These are phyloP conservation scores for Detonula confervacea DNA, from an alignment of 352 stramenopile genomes.

Conservation along the genomic window DNA sequence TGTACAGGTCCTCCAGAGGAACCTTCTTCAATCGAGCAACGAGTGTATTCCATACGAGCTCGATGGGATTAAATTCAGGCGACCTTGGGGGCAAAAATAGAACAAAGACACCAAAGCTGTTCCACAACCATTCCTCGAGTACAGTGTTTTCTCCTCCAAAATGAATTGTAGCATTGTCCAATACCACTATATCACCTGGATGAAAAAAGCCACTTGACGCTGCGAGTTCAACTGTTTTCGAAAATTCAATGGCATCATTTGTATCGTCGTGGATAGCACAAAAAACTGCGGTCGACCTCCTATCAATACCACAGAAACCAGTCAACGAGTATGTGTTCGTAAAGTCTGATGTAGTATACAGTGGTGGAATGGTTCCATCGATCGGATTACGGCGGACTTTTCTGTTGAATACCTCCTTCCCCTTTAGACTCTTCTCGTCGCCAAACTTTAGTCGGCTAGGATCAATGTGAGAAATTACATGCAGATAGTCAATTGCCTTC, in stretches of 20 bases:
- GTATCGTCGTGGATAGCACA: conserved; percentile 12
- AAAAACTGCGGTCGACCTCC: not conserved
- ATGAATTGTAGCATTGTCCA: conserved; percentile 4
- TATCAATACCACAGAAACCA: conserved; percentile 29
- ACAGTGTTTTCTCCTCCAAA: conserved; percentile 15
- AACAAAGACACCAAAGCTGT: not conserved
- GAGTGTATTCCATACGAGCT: conserved; percentile 1
- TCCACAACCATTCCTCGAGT: conserved; percentile 11
- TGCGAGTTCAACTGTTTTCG: conserved; percentile 4
- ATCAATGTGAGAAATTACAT: conserved; percentile 2
- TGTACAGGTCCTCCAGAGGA: not conserved
- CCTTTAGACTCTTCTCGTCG: conserved; percentile 41
- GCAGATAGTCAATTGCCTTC: conserved; percentile 14
- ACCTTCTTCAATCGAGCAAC: not conserved
- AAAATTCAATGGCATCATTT: conserved; percentile 14
- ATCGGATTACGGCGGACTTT: conserved; percentile 12
- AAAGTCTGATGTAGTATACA: conserved; percentile 14
- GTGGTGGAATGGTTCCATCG: conserved; percentile 1
- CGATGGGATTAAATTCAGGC: conserved; percentile 6
- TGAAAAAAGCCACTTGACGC: not conserved
- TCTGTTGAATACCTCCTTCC: conserved; percentile 3
- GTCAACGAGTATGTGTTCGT: conserved; percentile 19
- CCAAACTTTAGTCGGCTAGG: conserved; percentile 18
- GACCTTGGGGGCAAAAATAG: conserved; percentile 1
- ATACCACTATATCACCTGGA: conserved; percentile 1